A percentile compares a stretch with the other conserved stretches of the same genome.
These are phyloP conservation scores for Dothideomycetes sp. DNA, from an alignment of 2,329 filamentous ascomycete species.

Conservation along the genomic window DNA sequence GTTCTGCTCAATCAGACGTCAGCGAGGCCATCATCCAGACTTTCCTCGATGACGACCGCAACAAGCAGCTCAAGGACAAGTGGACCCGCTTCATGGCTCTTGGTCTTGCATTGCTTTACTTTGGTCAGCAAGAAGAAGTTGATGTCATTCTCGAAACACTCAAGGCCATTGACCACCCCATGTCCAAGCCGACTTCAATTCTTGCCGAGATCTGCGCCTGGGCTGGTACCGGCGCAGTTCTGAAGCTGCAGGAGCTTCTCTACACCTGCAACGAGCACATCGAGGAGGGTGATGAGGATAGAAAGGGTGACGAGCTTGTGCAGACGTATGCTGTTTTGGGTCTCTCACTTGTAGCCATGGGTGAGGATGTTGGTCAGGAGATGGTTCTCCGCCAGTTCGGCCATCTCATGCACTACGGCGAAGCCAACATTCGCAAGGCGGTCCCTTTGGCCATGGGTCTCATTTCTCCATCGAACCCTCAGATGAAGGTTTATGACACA, in stretches of 20 bases:
- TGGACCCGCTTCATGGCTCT: slow-evolving; percentile 97
- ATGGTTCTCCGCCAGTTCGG: slow-evolving; percentile 98
- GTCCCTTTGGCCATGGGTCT: slow-evolving; percentile 95
- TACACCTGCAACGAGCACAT: slow-evolving; percentile 98
- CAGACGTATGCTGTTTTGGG: slow-evolving; percentile 95
- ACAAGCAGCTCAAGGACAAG: slow-evolving; percentile 88
- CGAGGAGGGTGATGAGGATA: slow-evolving; percentile 70
- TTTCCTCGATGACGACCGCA: slow-evolving; percentile 85
- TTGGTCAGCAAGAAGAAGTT: slow-evolving; percentile 96
- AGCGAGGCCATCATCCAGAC: slow-evolving; percentile 88
- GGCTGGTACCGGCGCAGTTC: slow-evolving; percentile 91
- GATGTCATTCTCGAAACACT: slow-evolving; percentile 94
- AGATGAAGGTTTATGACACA: slow-evolving; percentile 99
- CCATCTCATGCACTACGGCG: slow-evolving; percentile 98
- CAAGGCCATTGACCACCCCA: slow-evolving; percentile 93
- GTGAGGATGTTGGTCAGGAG: slow-evolving; percentile 94
- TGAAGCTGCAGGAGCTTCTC: slow-evolving; percentile 94
- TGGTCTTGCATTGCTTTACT: slow-evolving; percentile 86
- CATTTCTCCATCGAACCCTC: slow-evolving; percentile 93
- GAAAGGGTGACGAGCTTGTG: slow-evolving; percentile 88
- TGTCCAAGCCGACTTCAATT: slow-evolving; percentile 91
- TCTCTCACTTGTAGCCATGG: slow-evolving; percentile 91
- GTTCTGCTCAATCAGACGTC: slow-evolving; percentile 82
- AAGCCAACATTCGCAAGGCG: slow-evolving; percentile 91
- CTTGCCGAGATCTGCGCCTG: slow-evolving; percentile 95